A percentile compares a stretch with the other conserved stretches of the same genome.
These are phyloP conservation scores for Talaromyces funiculosus DNA, from an alignment of 2,329 filamentous ascomycete genomes.

Conservation along the genomic window DNA sequence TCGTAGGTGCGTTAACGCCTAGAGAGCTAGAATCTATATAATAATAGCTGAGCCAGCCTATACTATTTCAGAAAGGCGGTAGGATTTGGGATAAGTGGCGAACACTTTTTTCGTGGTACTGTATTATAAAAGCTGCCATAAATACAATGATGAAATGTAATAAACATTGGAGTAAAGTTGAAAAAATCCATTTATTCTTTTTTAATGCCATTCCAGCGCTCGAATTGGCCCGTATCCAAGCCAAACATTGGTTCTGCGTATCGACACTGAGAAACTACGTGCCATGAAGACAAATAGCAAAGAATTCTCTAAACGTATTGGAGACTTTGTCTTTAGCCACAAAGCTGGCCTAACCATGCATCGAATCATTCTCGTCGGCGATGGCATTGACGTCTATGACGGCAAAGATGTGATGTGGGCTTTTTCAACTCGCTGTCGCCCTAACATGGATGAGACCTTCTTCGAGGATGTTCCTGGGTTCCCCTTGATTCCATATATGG, in stretches of 20 bases:
- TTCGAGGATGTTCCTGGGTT: not conserved
- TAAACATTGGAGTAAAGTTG: no score
- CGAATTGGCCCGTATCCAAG: no score
- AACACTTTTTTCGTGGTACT: no score
- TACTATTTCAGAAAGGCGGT: no score
- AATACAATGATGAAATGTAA: no score
- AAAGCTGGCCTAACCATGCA: not conserved
- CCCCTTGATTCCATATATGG: not conserved
- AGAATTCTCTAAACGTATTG: not conserved
- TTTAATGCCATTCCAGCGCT: no score
- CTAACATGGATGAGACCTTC: not conserved
- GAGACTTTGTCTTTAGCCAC: not conserved
- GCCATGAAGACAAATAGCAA: not conserved
- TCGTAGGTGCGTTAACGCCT: no score
- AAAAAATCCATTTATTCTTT: no score
- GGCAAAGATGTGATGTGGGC: not conserved
- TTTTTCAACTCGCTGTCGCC: not conserved
- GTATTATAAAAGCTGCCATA: no score
- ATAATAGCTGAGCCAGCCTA: no score
- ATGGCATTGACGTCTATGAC: not conserved
- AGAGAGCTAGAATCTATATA: no score
- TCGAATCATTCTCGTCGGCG: not conserved
- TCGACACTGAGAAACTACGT: not conserved
- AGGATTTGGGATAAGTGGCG: no score
- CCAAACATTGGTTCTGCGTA: not conserved